Evolutionary conservation across 2,329 filamentous ascomycete species (phyloP), one percentile per base, ranked within the genome.

Genomic region (Alternaria arbusti): DNA sequence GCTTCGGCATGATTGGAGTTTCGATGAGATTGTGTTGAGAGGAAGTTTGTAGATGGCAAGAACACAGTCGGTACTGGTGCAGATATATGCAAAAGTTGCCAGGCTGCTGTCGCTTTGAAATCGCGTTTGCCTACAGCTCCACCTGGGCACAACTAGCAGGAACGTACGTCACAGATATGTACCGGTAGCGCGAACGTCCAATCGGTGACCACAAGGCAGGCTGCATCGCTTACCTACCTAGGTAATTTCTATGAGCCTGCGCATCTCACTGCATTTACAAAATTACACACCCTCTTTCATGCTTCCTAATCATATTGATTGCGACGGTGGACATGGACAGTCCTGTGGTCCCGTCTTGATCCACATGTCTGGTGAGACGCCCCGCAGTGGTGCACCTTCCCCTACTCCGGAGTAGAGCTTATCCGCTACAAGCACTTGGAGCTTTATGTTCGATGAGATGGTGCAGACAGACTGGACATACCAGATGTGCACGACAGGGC

Each of bases 1-100:
- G 68, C 52, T 74, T 75, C 20, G 74, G 65, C 74, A 76, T 76
- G 5, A 22, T 65, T 32, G 6, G 4, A 10, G 28, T 8, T 13
- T 22, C 30, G 47, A 26, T 52, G n/a, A 23, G 54, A 13, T 49
- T 3, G 9, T 50, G 6, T 8, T 57, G 20, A 6, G 8, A 36
- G 17, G n/a, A 20, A 13, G 8, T 20, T 15, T n/a, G 10, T 17
- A 25, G n/a, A 22, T n/a, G 30, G 9, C 11, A 7, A 25, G 22
- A 43, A 13, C 32, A 12, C 17, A 15, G 12, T 28, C 23, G 40
- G n/a, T 36, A 9, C 30, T 9, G 17, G 23, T 43, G 36, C 13
- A 47, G 22, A 44, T 47, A 26, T 52, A 58, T 13, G 30, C 28
- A 15, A 9, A 20, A 58, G 12, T 23, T 12, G 23, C n/a, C 11